Evolutionary conservation across 176 grass and related monocot species (phyloP), one percentile per base, ranked within the genome.

Genomic region (Carex kokanica): DNA sequence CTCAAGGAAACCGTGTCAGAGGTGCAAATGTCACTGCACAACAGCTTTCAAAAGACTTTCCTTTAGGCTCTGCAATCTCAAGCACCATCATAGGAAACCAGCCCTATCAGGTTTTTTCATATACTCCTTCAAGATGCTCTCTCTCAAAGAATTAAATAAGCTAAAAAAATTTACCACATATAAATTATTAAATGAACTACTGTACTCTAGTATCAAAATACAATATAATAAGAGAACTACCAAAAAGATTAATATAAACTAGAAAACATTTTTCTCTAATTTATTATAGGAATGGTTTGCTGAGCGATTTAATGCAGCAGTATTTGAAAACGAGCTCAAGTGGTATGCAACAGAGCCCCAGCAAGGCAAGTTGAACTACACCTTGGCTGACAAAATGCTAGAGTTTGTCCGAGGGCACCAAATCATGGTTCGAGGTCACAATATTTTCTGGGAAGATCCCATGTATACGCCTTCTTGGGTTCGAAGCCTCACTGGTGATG

Each of bases 371-470:
- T 73, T 94, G 27, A 90, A 94, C 67, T 98, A 93, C 86, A 27
- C 70, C 2, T 41, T 81, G 2, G 87, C 92, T 0, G 95, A 98
- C 62, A 52, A 82, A 82, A 88, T 98, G 67, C 73, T 94, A 6
- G 88, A 77, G 72, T 88, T 94, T 57, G 89, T 98, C 83, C 84
- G 60, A 66, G 83, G 84, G 0, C 82, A 80, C 84, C 88, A 93
- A 24, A 91, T 89, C 18, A 60, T 83, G 64, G 90, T 84, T 27
- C 90, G 95, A 20, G 95, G 95, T 20, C 95, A 97, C 85, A 97
- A 97, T 86, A 97, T 97, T 84, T 98, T 98, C 82, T 98, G 92
- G 95, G 95, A 94, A 70, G 87, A 98, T 79, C 95, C 92, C 14
- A 82, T 20, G 47, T 90, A 85, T 83, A 94, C 95, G 0, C 95